Evolutionary conservation across 352 stramenopile genomes (phyloP), one percentile per base, ranked within the genome.

Genomic region (Globisporangium viniferum): DNA sequence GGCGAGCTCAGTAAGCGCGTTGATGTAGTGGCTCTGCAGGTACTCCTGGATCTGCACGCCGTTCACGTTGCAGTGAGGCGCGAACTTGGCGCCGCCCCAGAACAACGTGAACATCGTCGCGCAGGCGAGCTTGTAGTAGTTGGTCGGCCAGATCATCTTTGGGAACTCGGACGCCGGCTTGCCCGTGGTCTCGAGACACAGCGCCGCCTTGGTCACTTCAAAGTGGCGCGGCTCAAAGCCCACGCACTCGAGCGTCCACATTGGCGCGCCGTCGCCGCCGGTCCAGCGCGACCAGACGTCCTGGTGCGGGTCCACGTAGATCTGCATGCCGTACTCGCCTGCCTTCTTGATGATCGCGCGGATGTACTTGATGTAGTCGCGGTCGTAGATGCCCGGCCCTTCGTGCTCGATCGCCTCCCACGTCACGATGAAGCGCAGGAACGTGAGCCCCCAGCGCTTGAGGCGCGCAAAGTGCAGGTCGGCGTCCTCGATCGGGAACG

Each of bases 81-180:
- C 90, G 35, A 89, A 87, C 20, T 77, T 73, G 39, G 81, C 69
- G 27, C 92, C 92, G 44, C 81, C 91, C 72, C 78, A 98, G 69
- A 97, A 98, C 1, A 98, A 77, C 46, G 90, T 97, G 59, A 96
- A 97, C 92, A 98, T 97, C 20, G 91, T 97, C 4, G 88, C 90
- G 66, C 78, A 84, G 6, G 82, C 91, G 65, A 96, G 85, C 60
- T 97, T 97, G 69, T 92, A 95, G 73, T 97, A 96, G 63, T 97
- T 97, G 51, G 90, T 95, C 6, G 85, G 88, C 92, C 92, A 98
- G 67, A 96, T 92, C 92, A 97, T 98, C 68, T 94, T 95, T 14
- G 90, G 89, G 64, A 87, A 92, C 54, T 84, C 70, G 14, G 46
- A 66, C 36, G 77, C 69, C 2, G 66, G 69, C 1, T 72, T 18